These are phyloP conservation scores for Alternaria viburni DNA, from an alignment of 2,329 filamentous ascomycete species.

Conservation along the genomic window DNA sequence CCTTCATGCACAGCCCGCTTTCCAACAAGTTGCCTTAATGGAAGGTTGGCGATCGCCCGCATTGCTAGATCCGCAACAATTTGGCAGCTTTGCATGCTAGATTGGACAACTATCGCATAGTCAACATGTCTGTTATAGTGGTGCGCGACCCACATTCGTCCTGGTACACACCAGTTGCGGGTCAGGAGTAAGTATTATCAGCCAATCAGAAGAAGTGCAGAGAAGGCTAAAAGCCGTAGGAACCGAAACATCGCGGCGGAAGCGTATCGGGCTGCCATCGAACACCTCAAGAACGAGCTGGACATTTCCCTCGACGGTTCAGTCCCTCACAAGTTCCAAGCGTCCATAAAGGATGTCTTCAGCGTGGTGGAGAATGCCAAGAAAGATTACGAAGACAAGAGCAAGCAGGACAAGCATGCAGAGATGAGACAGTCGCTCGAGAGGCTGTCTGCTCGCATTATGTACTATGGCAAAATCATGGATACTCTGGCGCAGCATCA, in stretches of 20 bases:
- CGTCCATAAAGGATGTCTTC: neutral
- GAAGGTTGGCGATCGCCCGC: neutral
- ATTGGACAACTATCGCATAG: accelerated
- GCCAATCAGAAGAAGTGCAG: neutral
- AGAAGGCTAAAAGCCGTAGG: neutral
- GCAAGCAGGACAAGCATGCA: neutral
- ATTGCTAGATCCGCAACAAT: neutral
- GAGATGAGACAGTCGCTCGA: neutral
- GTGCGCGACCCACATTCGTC: neutral
- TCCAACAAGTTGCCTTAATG: too few species aligned
- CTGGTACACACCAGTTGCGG: neutral
- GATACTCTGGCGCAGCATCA: neutral
- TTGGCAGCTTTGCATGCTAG: neutral
- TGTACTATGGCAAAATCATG: neutral
- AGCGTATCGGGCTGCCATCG: neutral
- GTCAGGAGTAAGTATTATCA: neutral
- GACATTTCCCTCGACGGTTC: neutral
- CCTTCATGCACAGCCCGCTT: too few species aligned
- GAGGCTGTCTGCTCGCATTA: neutral
- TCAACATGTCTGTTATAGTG: neutral
- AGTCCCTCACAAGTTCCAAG: neutral
- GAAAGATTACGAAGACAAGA: neutral
- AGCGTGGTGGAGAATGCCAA: neutral
- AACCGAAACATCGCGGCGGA: neutral
- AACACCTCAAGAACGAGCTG: neutral